Base-by-base conservation (phyloP, 768 basidiomycete genomes). In the Boletus tomentosulus region DNA sequence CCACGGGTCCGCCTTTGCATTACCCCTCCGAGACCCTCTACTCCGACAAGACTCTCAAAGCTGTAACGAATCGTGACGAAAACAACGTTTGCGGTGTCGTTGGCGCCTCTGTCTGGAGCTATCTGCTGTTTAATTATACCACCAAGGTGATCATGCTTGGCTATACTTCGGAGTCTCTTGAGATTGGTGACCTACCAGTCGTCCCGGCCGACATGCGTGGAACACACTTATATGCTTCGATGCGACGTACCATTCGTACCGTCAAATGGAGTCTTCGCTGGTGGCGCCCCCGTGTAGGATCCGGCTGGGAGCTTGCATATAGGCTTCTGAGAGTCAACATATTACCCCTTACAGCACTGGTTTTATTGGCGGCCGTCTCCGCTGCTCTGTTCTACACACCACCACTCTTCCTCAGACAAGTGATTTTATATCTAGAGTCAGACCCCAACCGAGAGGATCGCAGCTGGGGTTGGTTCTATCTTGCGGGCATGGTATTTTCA, bases 81-180 rank as follows among this genome's bases (percentile, higher is more conserved):
- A 79, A 86, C 56, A 96, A 95, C 61, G 89, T 95, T 16, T 85
- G 82, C 46, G 87, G 87, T 41, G 31, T 54, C 34, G 54, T 62
- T 78, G 85, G 77, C 53, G 76, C 83, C 24, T 72, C 74, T 3
- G 69, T 78, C 22, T 71, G 64, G 60, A 50, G 48, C 38, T 57
- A 74, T 48, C 69, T 97, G 6, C 71, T 93, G n/a, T 97, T 97
- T 70, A 84, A 84, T 15, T 94, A 92, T 67, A 91, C 88, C 35
- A 94, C 92, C 1, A 85, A 87, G 56, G 89, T 97, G 13, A 83
- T 95, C 51, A 84, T 85, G 81, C 83, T 93, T 39, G 93, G 92
- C 3, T 83, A 91, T 69, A 76, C 75, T 2, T 76, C 86, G 2
- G 77, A 80, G 52, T 86, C 81, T 54, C 78, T 96, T 44, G 89